Evolutionary conservation across 495 filamentous ascomycete species (phyloP), one percentile per base, ranked within the genome.

Genomic region (Articulospora tetracladia): DNA sequence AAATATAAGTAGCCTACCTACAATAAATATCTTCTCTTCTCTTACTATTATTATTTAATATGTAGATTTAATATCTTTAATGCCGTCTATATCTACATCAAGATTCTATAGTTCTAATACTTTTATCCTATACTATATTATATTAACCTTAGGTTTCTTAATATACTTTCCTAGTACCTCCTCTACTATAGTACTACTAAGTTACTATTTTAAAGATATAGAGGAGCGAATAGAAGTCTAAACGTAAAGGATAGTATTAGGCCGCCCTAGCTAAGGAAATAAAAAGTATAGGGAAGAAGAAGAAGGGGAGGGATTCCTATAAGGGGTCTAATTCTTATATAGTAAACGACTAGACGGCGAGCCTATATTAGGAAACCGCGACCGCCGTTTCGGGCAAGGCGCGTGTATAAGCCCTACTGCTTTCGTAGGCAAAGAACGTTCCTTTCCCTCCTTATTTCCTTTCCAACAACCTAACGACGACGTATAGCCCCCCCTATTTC

Each of bases 281-380:
- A n/a, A n/a, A n/a, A n/a, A n/a, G n/a, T n/a, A n/a, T n/a, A n/a
- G n/a, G n/a, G n/a, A n/a, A n/a, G n/a, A n/a, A n/a, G n/a, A n/a
- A n/a, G n/a, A n/a, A n/a, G n/a, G n/a, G n/a, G n/a, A n/a, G n/a
- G n/a, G n/a, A n/a, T n/a, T n/a, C n/a, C n/a, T n/a, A n/a, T n/a
- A n/a, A n/a, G n/a, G 34, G 10, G n/a, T 39, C 10, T 39, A 10
- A 39, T 39, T 28, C 25, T 57, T 46, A 50, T 46, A 23, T n/a
- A 36, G 55, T 58, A 58, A 50, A 25, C 24, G 2, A 58, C 44
- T 32, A 58, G 44, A 51, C 32, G 44, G 46, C 12, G 34, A 58
- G 55, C 36, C 15, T 25, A 28, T 25, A 58, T 58, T 26, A 49
- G 44, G 28, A 58, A 58, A 36, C 55, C 39, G 54, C 25, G 22